Percentiles rank a stretch among this genome's conserved stretches.
phyloP scores from a whole-genome alignment of 2,329 filamentous ascomycete species.

The Fusarium bactridioides region DNA sequence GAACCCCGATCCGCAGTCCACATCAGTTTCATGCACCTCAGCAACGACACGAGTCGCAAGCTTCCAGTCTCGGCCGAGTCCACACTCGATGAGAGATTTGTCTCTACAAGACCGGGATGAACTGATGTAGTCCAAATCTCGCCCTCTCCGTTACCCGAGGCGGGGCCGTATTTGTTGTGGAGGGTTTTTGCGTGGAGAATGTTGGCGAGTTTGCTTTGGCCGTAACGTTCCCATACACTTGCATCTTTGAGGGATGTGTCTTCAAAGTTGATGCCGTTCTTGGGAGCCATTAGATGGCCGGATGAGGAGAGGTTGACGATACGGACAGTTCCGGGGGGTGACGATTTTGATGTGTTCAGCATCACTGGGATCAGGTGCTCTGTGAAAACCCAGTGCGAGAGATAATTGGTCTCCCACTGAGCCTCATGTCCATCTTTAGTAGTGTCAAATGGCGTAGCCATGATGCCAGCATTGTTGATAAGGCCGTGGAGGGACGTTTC shows the following conservation, averaged over 20 bases:
- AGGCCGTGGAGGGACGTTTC: conserved; percentile 16
- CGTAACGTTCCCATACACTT: conserved; percentile 9
- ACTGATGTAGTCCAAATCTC: conserved; percentile 28
- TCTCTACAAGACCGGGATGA: conserved; percentile 27
- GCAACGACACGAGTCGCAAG: background rate
- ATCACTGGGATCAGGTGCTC: conserved; percentile 22
- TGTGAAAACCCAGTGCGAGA: conserved; percentile 28
- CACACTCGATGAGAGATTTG: background rate
- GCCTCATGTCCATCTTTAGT: conserved; percentile 20
- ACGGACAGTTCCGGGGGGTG: conserved; percentile 7
- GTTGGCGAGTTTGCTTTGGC: conserved; percentile 32
- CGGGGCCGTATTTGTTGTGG: conserved; percentile 20
- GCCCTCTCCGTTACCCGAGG: background rate
- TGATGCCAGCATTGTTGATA: conserved; percentile 31
- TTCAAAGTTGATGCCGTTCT: conserved; percentile 16
- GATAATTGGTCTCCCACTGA: conserved; percentile 34
- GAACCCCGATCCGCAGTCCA: conserved; percentile 21
- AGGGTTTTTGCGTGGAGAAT: conserved; percentile 23
- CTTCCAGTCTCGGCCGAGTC: background rate
- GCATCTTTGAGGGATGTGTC: background rate
- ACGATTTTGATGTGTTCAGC: conserved; percentile 7
- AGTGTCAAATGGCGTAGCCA: conserved; percentile 17
- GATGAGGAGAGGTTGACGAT: conserved; percentile 30
- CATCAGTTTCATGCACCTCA: background rate
- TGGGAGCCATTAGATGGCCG: conserved; percentile 19